Base-by-base conservation (phyloP, 352 stramenopile species). In the Globisporangium uncinulatum region DNA sequence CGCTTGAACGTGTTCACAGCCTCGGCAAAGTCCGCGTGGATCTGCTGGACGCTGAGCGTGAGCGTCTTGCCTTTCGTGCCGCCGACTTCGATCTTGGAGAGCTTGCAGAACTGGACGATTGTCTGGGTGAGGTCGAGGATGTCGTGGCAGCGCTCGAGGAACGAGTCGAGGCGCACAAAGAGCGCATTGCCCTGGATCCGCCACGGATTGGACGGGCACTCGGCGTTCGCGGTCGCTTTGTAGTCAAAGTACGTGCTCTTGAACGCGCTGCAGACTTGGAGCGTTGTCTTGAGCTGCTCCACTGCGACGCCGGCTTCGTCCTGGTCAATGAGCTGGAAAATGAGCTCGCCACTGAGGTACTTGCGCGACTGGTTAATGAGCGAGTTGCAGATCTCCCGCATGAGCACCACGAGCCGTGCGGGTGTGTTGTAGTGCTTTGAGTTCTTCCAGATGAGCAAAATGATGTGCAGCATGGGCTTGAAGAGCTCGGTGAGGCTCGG, bases 361-460 rank as follows among this genome's bases (percentile, higher is more conserved):
- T 96, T 95, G 21, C 86, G 76, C 24, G 90, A 87, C 65, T 98
- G 91, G 44, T 94, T 90, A 61, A 98, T 98, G 6, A 99, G 70
- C 14, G 89, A 97, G 73, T 99, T 99, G 80, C 96, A 99, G 59
- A 99, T 98, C 75, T 99, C 93, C 42, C 94, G 84, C 76, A 99
- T 97, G 45, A 99, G 75, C 39, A 99, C 94, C 1, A 99, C 96
- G 36, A 99, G 82, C 0, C 96, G 74, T 20, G 91, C 92, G 0
- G 96, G 92, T 8, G 94, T 98, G 73, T 99, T 99, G 87, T 99
- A 99, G 73, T 98, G 89, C 70, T 97, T 97, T 24, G 93, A 98
- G 76, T 99, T 98, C 70, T 99, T 99, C 97, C 97, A 99, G 61
- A 99, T 99, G 20, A 99, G 73, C 59, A 99, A 77, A 14, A 99